Conservation (phyloP, 768 basidiomycete species). For the Pisolithus marmoratus region DNA sequence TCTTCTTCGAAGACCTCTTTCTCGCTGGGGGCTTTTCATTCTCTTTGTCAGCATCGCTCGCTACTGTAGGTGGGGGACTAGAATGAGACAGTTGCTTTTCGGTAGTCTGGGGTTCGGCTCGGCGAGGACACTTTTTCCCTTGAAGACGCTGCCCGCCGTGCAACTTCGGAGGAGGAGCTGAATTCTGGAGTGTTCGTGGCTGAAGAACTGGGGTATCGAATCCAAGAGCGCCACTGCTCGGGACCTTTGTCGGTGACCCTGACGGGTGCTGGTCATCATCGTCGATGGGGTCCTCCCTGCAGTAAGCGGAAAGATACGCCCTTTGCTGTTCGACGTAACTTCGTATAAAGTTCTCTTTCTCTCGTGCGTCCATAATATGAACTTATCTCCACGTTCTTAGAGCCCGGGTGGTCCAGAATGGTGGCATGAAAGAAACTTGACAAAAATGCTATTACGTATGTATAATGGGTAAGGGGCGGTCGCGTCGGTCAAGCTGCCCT, state of each 20-base stretch:
- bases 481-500: neutral
- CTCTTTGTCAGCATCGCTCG: neutral
- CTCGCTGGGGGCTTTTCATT: slow-evolving; percentile 2
- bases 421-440: neutral
- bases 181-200: slow-evolving; percentile 28
- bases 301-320: slow-evolving; percentile 38
- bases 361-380: slow-evolving; percentile 22
- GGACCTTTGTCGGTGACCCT: slow-evolving; percentile 9
- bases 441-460: neutral
- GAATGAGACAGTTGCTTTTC: neutral
- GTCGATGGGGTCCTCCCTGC: slow-evolving; percentile 31
- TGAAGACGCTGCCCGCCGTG: too few species aligned
- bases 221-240: slow-evolving; percentile 22
- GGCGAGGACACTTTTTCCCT: neutral
- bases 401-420: neutral
- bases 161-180: neutral
- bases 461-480: neutral
- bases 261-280: neutral
- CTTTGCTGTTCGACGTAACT: slow-evolving; percentile 48
- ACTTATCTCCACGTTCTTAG: neutral
- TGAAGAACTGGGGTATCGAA: slow-evolving; percentile 55
- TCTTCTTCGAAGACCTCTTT: slow-evolving; percentile 19
- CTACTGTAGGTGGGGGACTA: neutral
- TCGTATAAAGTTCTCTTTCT: slow-evolving; percentile 38
- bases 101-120: neutral